Base-by-base conservation (phyloP, 164 flowering plant genomes). In the Kalanchoe fedtschenkoi region DNA sequence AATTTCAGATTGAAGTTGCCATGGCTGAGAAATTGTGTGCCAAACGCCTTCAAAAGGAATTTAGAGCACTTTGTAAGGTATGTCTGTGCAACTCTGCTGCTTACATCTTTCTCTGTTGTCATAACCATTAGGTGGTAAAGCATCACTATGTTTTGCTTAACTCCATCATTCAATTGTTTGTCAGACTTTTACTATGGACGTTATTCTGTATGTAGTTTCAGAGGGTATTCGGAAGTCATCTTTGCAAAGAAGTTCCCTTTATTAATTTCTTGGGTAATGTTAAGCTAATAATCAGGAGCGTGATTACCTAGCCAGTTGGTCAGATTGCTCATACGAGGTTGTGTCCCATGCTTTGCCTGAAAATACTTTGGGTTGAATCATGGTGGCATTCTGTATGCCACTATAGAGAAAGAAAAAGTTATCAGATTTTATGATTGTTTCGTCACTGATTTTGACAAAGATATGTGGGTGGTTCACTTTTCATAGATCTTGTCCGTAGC, bases 1-100 rank as follows among this genome's bases (percentile, higher is more conserved):
- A 22, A 6, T 21, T 46, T 26, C 54, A 46, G 54, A 46, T 46
- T 21, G 2, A 46, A 46, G 28, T 21, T 39, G 47, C 38, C 47
- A 92, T 92, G 98, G 96, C 89, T 24, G 93, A 88, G 70, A 88
- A 81, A 75, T 73, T 89, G 13, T 89, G 98, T 70, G 80, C 89
- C 57, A 86, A 84, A 75, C 95, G 98, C 58, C 90, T 89, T 60
- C 96, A 89, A 70, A 92, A 89, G 81, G 98, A 92, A 74, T 89
- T 77, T 61, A 81, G 91, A 77, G 85, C 91, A 38, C 91, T 89
- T 6, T 83, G 96, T 76, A 92, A 89, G 75, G 98, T 92, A 83
- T 69, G 76, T 42, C 37, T 56, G 51, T n/a, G 51, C 51, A 5
- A 44, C 5, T 21, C 2, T n/a, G 11, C 22, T n/a, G 39, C 62